Base-by-base conservation (phyloP, 441 rosid genomes). In the Bocquillonia castaneifolia region DNA sequence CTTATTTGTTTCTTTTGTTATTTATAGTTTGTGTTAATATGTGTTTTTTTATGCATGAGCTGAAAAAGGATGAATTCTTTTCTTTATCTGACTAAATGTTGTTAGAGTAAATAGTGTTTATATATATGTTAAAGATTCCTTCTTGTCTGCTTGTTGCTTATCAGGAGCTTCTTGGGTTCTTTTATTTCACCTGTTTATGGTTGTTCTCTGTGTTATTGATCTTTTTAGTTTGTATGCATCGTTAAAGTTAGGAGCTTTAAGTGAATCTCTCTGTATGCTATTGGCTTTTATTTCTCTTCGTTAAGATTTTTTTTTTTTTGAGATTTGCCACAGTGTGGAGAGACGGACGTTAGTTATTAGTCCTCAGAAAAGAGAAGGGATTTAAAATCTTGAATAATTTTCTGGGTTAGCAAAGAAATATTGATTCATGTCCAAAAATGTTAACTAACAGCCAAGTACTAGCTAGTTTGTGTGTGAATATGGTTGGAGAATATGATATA, bases 21-120 rank as follows among this genome's bases (percentile, higher is more conserved):
- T 72, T 14, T 23, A 10, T 50, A 3, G n/a, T 42, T 63, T 34
- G 4, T 40, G 53, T 28, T 31, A 26, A 8, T 25, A 39, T 10
- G 55, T 44, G 6, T 63, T 26, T 20, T 23, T 36, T 45, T 59
- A 0, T 40, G 48, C 20, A 47, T 47, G 51, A 34, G 25, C 29
- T 47, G 64, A 69, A 55, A 55, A 6, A 55, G 57, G 60, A 48
- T 51, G 13, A 18, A 28, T 44, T 36, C 6, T 22, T 66, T 66
- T 6, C 6, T 36, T 72, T 70, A 72, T 53, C 67, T 53, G 72
- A 56, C 56, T 57, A 17, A 59, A 58, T 68, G 64, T 14, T 15
- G 44, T 26, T 62, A 31, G 39, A 25, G 32, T 50, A 6, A 31
- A 28, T 3, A n/a, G 6, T 13, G 9, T 56, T 56, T 3, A 3